Base-by-base conservation (phyloP, 1,284 basidiomycete species). In the Microbotryum saponariae region DNA sequence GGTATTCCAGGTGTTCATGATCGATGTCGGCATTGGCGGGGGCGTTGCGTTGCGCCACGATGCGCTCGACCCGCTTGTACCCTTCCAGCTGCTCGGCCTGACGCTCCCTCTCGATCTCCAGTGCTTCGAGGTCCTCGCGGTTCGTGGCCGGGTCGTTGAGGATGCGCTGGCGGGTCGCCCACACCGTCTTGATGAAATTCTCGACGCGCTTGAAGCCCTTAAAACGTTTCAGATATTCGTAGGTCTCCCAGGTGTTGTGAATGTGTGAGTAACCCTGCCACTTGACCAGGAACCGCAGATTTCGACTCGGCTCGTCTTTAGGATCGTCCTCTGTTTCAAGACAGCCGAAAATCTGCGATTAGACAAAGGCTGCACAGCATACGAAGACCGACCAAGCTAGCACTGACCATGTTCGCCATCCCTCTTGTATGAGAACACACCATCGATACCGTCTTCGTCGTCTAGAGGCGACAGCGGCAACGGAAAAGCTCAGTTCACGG, bases 171-270 rank as follows among this genome's bases (percentile, higher is more conserved):
- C 90, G 90, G 1, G 78, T 85, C 82, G 72, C 67, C 75, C 78
- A 81, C 45, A 82, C 60, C 37, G 52, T 76, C 74, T 94, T 94
- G 81, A 99, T 96, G 77, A 98, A 99, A 78, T 98, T 98, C 77
- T 97, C 94, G 62, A 99, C 91, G 61, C 92, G 89, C 78, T 98
- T 98, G 74, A 97, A 82, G 33, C 92, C 92, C 73, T 84, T 86
- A 81, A 88, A 96, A 44, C 89, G 86, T 67, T 78, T 78, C 62
- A 97, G 79, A 75, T 96, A 97, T 72, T 91, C 86, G 79, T 96
- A 97, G 14, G 86, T 86, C 77, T 98, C 94, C 74, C 97, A 93
- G 12, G 93, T 98, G 74, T 98, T 96, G 72, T 78, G 77, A n/a
- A 78, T 70, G 60, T 78, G 77, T 37, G 74, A 76, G 68, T 77